A percentile compares a stretch with the other conserved stretches of the same genome.
Conservation (phyloP, 345 rosid species). For the Citrus sinensis region DVS_A1.0 CM039164.1:27708501-27709000, state of each 20-base stretch:
- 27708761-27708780: not conserved
- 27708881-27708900: slow-evolving; percentile 7
- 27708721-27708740: not conserved
- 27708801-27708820: not conserved
- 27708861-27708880: not conserved
- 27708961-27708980: slow-evolving; percentile 8
- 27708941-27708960: slow-evolving; percentile 16
- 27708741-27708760: not conserved
- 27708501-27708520: slow-evolving; percentile 7
- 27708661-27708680: slow-evolving; percentile 9
- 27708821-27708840: not conserved
- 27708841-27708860: not conserved
- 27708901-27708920: slow-evolving; percentile 3
- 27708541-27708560: slow-evolving; percentile 20
- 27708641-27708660: not conserved
- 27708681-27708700: not conserved
- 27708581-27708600: not conserved
- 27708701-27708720: not conserved
- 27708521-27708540: not conserved
- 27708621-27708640: slow-evolving; percentile 17
- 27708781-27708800: not conserved
- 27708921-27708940: not conserved
- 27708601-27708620: slow-evolving; percentile 22
- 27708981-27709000: slow-evolving; percentile 18
- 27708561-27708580: slow-evolving; percentile 14